phyloP scores from a whole-genome alignment of 345 rosid species.

The Sisymbrium altissimum region DNA sequence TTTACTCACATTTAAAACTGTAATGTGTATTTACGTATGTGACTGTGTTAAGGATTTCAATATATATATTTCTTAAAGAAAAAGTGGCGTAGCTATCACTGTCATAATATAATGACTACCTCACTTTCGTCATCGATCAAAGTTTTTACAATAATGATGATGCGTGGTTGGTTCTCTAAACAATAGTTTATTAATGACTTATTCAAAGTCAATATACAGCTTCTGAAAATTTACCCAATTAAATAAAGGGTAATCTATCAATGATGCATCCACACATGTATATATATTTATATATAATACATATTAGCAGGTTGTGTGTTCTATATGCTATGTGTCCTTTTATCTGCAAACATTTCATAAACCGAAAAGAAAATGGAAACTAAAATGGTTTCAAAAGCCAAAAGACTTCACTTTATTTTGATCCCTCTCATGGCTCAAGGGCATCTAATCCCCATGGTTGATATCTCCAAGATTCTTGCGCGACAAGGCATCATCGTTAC shows the following conservation, averaged over 20 bases:
- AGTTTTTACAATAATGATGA: not conserved
- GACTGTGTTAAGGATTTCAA: too few species aligned
- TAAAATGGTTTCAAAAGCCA: conserved; percentile 29
- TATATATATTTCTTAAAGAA: too few species aligned
- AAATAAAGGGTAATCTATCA: not conserved
- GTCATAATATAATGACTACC: not conserved
- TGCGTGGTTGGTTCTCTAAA: conserved; percentile 13
- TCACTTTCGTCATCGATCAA: not conserved
- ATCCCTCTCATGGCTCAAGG: conserved; percentile 84
- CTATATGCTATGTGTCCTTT: not conserved
- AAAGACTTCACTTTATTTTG: conserved; percentile 56
- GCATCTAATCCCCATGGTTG: conserved; percentile 75
- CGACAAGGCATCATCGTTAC: conserved; percentile 50
- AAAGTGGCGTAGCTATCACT: not conserved
- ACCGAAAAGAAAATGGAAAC: conserved; percentile 4
- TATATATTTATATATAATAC: not conserved
- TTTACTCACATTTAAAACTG: too few species aligned
- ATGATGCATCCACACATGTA: not conserved
- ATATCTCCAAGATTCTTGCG: conserved; percentile 60
- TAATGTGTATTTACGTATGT: too few species aligned
- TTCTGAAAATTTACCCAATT: not conserved
- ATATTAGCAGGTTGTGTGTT: not conserved
- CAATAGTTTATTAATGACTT: conserved; percentile 4
- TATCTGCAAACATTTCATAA: not conserved
- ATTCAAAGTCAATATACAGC: conserved; percentile 31